Evolutionary conservation across 2,329 filamentous ascomycete species (phyloP).

Genomic region (Phoma herbarum): DNA sequence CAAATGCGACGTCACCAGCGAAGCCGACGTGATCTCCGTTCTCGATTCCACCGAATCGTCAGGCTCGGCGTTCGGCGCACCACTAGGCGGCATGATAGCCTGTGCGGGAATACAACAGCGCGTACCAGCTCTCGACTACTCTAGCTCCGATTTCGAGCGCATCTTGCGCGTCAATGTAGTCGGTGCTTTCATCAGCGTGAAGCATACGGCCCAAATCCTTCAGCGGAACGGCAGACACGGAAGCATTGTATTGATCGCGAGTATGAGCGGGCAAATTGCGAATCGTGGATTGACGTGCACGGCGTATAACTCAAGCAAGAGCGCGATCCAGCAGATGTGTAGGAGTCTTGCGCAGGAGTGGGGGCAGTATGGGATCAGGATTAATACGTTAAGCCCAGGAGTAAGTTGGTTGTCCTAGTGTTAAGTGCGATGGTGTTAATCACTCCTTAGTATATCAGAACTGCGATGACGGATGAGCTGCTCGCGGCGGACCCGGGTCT

Average conservation of each 20-base stretch:
- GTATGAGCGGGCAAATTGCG: not conserved
- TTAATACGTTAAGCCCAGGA: not conserved
- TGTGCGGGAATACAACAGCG: conserved; percentile 29
- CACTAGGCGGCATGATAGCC: not conserved
- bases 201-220: conserved; percentile 35
- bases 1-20: not conserved
- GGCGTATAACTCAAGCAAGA: not conserved
- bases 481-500: not conserved
- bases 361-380: not conserved
- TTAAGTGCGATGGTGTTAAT: not conserved
- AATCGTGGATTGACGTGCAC: not conserved
- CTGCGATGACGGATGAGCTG: not conserved
- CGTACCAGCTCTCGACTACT: conserved; percentile 58
- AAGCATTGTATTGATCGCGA: not conserved
- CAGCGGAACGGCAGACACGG: not conserved
- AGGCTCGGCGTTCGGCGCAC: not conserved
- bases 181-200: conserved; percentile 50
- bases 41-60: not conserved
- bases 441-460: not conserved
- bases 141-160: conserved; percentile 48
- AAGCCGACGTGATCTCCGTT: not conserved
- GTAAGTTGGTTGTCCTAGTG: not conserved
- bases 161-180: conserved; percentile 51
- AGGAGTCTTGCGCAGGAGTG: not conserved
- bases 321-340: not conserved